A percentile compares a stretch with the other conserved stretches of the same genome.
Evolutionary conservation across 2,329 filamentous ascomycete species (phyloP).

Genomic region (Cercospora citrullina): DNA sequence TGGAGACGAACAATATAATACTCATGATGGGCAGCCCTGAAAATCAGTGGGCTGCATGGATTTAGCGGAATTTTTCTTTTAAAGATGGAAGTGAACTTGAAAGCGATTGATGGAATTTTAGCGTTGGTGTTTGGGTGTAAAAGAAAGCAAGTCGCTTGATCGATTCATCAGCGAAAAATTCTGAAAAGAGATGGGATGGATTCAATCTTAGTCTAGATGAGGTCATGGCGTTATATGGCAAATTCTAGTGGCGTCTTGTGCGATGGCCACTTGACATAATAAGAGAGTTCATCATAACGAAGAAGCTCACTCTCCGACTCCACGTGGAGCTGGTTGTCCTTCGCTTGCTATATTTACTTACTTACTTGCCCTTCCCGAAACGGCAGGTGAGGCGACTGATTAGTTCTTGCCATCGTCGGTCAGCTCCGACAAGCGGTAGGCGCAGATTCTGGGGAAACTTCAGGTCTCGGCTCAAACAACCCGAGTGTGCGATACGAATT

Average conservation of each 20-base stretch:
- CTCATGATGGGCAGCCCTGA: neutral
- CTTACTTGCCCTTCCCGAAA: neutral
- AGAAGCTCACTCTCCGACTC: neutral
- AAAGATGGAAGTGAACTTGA: neutral
- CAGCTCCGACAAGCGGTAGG: conserved; percentile 1
- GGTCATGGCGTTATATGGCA: neutral
- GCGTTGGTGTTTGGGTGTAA: conserved; percentile 19
- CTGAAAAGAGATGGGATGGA: neutral
- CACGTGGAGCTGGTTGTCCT: neutral
- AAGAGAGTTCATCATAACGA: neutral
- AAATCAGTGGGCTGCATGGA: neutral
- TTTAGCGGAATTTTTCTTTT: neutral
- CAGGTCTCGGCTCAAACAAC: neutral
- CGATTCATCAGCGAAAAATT: neutral
- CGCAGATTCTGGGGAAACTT: neutral
- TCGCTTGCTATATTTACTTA: neutral
- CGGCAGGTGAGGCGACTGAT: conserved; percentile 10
- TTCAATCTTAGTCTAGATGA: neutral
- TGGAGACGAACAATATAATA: conserved; percentile 24
- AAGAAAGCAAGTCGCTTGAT: neutral
- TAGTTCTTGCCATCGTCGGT: neutral
- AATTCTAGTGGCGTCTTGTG: neutral
- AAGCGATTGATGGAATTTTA: conserved; percentile 1
- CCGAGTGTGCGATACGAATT: neutral
- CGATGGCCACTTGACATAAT: neutral